These are phyloP conservation scores for Pyrenophora teres DNA, from an alignment of 2,329 filamentous ascomycete genomes.

Conservation along the genomic window DNA sequence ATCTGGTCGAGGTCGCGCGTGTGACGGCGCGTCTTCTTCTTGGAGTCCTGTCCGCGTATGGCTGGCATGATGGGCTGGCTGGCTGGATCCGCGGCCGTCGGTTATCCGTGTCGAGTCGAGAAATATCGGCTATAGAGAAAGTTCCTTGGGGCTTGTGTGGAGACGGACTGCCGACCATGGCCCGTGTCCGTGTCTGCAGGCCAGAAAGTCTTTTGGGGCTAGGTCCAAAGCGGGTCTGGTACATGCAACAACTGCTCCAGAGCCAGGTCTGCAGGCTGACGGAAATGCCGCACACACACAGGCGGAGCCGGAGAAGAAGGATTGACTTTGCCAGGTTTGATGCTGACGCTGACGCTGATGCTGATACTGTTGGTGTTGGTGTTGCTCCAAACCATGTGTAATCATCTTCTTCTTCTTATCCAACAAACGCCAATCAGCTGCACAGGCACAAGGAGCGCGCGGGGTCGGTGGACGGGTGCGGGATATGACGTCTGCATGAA, in stretches of 20 bases:
- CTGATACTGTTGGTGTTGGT: no score
- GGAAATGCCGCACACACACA: conserved; percentile 7
- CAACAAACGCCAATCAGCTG: conserved; percentile 6
- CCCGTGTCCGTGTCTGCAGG: conserved; percentile 35
- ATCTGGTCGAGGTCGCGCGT: conserved; percentile 90
- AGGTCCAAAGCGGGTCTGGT: conserved; percentile 4
- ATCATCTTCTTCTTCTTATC: background rate
- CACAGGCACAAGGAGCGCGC: conserved; percentile 4
- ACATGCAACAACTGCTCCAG: conserved; percentile 8
- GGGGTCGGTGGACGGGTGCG: conserved; percentile 8
- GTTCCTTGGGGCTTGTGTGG: conserved; percentile 21
- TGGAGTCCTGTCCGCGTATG: conserved; percentile 55
- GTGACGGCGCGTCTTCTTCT: conserved; percentile 54
- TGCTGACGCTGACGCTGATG: no score
- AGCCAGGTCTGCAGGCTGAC: conserved; percentile 31
- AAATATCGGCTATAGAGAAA: conserved; percentile 30
- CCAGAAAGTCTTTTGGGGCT: conserved; percentile 27
- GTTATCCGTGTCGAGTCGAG: conserved; percentile 27
- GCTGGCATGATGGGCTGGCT: conserved; percentile 54
- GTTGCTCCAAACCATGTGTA: background rate
- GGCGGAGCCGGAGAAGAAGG: no score
- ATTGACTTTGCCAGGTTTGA: no score
- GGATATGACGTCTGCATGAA: conserved; percentile 15
- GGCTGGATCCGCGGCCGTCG: conserved; percentile 34
- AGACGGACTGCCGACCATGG: conserved; percentile 9